Conservation (phyloP, 179 eudicot genomes). For the Patellifolia procumbens region DNA sequence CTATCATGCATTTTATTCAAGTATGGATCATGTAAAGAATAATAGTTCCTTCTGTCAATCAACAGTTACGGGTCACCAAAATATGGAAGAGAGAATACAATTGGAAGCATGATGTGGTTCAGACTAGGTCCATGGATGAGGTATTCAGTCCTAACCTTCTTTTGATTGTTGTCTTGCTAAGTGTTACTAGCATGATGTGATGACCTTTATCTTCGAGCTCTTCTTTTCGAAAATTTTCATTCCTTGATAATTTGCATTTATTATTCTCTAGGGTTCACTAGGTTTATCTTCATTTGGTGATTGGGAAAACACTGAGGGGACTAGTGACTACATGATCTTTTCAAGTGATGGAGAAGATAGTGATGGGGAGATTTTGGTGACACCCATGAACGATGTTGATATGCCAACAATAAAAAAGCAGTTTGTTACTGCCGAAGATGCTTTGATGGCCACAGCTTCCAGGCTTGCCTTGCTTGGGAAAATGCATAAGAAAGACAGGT, state of each 20-base stretch:
- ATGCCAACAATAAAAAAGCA: slow-evolving; percentile 52
- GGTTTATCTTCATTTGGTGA: slow-evolving; percentile 56
- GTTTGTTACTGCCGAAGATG: slow-evolving; percentile 54
- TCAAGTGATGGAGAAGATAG: slow-evolving; percentile 87
- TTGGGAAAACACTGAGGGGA: slow-evolving; percentile 48
- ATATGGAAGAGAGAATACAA: slow-evolving; percentile 26
- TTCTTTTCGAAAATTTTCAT: slow-evolving; percentile 1
- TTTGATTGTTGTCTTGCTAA: slow-evolving; percentile 9
- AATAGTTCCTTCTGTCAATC: slow-evolving; percentile 2
- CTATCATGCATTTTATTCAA: not conserved
- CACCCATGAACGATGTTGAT: slow-evolving; percentile 73
- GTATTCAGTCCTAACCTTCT: slow-evolving; percentile 25
- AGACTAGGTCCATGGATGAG: slow-evolving; percentile 54
- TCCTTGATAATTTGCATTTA: slow-evolving; percentile 15
- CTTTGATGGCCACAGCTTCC: slow-evolving; percentile 59
- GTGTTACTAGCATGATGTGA: slow-evolving; percentile 3
- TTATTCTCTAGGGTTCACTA: slow-evolving; percentile 42
- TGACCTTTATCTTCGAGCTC: slow-evolving; percentile 6
- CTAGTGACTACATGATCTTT: slow-evolving; percentile 47
- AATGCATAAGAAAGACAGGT: slow-evolving; percentile 56
- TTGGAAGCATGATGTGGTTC: slow-evolving; percentile 24
- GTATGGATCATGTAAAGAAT: not conserved
- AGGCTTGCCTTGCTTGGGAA: slow-evolving; percentile 60
- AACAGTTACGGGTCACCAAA: slow-evolving; percentile 29
- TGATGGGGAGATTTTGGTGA: slow-evolving; percentile 70